Conservation (phyloP, 78 protist genomes). For the Salpingoeca rosetta region DNA sequence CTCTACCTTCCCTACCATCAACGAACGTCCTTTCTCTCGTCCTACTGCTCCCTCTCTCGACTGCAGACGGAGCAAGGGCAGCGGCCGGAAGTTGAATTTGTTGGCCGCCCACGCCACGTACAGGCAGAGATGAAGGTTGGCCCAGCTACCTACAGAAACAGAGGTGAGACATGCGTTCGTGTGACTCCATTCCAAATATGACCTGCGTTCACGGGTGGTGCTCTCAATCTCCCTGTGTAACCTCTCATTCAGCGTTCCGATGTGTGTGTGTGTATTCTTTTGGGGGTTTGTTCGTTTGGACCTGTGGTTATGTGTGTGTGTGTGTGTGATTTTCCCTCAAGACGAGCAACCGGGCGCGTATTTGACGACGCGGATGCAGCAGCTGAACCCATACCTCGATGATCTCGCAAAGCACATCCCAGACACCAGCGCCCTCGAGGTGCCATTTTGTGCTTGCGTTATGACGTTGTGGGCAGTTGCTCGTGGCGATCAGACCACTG, state of each 20-base stretch:
- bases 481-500: background rate
- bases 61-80: no score
- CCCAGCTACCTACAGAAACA: background rate
- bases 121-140: background rate
- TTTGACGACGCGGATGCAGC: no score
- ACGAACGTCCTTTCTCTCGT: no score
- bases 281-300: background rate
- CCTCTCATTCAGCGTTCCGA: background rate
- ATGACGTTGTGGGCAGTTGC: background rate
- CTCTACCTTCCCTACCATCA: no score
- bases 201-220: background rate
- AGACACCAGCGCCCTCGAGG: background rate
- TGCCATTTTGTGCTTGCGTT: background rate
- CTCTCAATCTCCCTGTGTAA: background rate
- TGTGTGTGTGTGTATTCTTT: background rate
- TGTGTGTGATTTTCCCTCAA: no score
- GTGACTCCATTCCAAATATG: background rate
- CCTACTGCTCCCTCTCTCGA: no score
- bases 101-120: no score
- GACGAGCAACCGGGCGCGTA: no score
- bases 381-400: no score
- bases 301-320: no score
- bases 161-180: background rate
- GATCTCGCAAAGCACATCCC: background rate
- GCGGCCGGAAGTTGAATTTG: no score